phyloP scores from a whole-genome alignment of 2,329 filamentous ascomycete genomes.

The Daldinia sp. region DNA sequence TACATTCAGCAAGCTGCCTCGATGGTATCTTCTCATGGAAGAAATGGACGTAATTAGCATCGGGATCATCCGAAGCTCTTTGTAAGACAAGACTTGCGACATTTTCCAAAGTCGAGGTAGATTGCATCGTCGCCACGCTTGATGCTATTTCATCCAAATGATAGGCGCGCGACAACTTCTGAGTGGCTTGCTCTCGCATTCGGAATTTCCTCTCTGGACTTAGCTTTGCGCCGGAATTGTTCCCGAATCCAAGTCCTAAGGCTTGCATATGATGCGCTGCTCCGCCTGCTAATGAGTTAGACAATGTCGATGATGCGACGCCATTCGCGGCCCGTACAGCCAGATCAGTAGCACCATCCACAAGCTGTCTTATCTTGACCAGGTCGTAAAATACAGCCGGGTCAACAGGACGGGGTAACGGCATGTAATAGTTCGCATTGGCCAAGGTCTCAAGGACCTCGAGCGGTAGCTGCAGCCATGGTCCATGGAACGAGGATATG shows the following conservation, averaged over 20 bases:
- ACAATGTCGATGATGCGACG: constrained; percentile 70
- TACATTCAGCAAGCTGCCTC: constrained; percentile 75
- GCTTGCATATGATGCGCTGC: constrained; percentile 48
- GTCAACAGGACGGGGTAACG: constrained; percentile 78
- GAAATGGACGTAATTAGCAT: constrained; percentile 90
- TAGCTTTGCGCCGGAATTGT: constrained; percentile 69
- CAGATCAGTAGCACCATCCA: constrained; percentile 82
- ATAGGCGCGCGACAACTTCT: constrained; percentile 80
- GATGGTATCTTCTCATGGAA: constrained; percentile 91
- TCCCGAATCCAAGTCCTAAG: constrained; percentile 65
- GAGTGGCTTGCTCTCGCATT: constrained; percentile 81
- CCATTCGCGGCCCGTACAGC: constrained; percentile 80
- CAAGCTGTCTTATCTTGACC: constrained; percentile 79
- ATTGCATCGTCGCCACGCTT: constrained; percentile 85
- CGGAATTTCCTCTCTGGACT: constrained; percentile 80
- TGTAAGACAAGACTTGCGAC: constrained; percentile 78
- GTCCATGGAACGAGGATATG: constrained; percentile 83
- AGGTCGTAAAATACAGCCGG: constrained; percentile 84
- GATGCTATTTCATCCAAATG: constrained; percentile 83
- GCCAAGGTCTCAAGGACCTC: constrained; percentile 82
- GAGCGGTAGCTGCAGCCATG: constrained; percentile 81
- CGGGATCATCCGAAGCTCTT: constrained; percentile 70
- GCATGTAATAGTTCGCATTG: constrained; percentile 80
- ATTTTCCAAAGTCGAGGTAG: constrained; percentile 77
- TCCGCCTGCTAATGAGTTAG: constrained; percentile 58